phyloP scores from a whole-genome alignment of 2,329 filamentous ascomycete genomes.

The Trichoderma koningii region DNA sequence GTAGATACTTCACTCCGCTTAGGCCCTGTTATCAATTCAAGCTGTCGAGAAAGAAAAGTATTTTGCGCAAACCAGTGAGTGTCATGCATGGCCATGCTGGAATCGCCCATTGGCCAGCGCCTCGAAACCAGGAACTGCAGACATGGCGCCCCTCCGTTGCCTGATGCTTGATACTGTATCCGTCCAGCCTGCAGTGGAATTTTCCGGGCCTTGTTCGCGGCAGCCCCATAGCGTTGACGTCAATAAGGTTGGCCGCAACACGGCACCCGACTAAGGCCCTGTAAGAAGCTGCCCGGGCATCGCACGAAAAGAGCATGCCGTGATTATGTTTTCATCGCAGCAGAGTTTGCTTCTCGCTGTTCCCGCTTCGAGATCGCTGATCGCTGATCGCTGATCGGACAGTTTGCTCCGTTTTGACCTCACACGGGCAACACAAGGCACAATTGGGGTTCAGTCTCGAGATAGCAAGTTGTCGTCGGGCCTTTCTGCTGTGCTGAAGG shows the following conservation, averaged over 20 bases:
- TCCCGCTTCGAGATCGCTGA: background rate
- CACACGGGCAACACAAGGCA: background rate
- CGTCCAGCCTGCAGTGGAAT: background rate
- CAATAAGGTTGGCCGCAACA: background rate
- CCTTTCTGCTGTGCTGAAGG: background rate
- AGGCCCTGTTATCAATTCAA: constrained; percentile 11
- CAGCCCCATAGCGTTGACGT: constrained; percentile 13
- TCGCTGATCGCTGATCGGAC: constrained; percentile 13
- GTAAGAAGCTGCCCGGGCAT: no score
- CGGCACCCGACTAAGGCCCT: background rate
- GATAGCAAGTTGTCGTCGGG: background rate
- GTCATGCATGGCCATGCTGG: constrained; percentile 16
- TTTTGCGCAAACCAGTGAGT: background rate
- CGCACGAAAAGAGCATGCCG: no score
- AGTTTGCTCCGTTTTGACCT: constrained; percentile 16
- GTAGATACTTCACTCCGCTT: background rate
- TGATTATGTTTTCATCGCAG: background rate
- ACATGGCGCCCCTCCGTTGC: constrained; percentile 7
- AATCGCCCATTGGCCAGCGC: constrained; percentile 34
- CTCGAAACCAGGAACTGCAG: constrained; percentile 4
- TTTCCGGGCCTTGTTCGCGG: background rate
- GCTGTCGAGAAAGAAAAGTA: background rate
- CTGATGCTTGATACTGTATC: background rate
- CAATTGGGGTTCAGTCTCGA: background rate
- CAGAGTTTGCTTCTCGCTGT: background rate